A percentile compares a stretch with the other conserved stretches of the same genome.
phyloP scores from a whole-genome alignment of 1,139 yeast genomes.

The Scheffersomyces quercinus region DNA sequence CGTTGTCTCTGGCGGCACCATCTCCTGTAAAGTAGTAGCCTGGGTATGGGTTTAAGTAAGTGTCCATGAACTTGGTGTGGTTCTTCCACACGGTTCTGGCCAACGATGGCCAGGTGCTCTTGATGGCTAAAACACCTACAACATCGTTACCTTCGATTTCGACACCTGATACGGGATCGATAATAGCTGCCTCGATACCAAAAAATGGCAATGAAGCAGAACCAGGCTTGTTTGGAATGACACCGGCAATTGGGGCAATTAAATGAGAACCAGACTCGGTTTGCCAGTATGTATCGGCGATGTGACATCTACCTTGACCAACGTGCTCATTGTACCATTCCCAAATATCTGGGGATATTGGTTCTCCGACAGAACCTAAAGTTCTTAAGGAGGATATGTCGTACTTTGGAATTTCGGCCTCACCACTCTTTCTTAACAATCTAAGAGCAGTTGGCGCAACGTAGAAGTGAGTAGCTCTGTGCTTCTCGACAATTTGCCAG shows the following conservation, averaged over 20 bases:
- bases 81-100: constrained; percentile 95
- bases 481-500: constrained; percentile 93
- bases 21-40: constrained; percentile 98
- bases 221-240: constrained; percentile 95
- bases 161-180: constrained; percentile 88
- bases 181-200: constrained; percentile 86
- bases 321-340: constrained; percentile 95
- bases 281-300: constrained; percentile 98
- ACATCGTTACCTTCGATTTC: constrained; percentile 87
- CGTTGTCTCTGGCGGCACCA: constrained; percentile 97
- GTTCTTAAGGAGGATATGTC: constrained; percentile 91
- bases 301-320: constrained; percentile 84
- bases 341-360: constrained; percentile 97
- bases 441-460: constrained; percentile 98
- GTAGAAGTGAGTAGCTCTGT: constrained; percentile 94
- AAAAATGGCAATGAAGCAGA: constrained; percentile 96
- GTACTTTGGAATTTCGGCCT: constrained; percentile 76
- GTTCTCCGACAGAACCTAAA: constrained; percentile 98
- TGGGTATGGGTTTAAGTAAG: constrained; percentile 93
- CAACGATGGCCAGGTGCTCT: constrained; percentile 96
- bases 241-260: constrained; percentile 94
- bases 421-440: constrained; percentile 93
- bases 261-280: constrained; percentile 97
- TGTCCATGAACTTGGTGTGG: constrained; percentile 87
- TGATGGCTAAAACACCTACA: constrained; percentile 92